Evolutionary conservation across 805 yeast species (phyloP), one percentile per base, ranked within the genome.

Genomic region (Hanseniaspora guilliermondii): DNA sequence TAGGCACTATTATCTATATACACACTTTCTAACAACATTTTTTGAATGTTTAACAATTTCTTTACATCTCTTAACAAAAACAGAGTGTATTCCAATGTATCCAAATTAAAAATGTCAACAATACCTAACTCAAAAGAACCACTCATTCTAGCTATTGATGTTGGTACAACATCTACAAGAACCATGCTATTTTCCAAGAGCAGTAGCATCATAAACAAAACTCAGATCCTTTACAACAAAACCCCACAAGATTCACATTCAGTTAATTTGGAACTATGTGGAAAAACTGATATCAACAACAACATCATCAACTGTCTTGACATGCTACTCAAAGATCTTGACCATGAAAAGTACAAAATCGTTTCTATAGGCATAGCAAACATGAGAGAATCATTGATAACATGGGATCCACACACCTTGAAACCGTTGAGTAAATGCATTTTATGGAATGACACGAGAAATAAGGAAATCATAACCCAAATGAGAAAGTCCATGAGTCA

Each of bases 381-480:
- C 70, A 94, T 91, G 93, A 79, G 97, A 65, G 97, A 89, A 70
- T 89, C 97, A 42, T 83, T 95, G 30, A 76, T 84, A 53, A 81
- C 89, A 48, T 89, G 96, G 96, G 83, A 87, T 56, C 76, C 80
- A 60, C 73, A 73, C 53, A 87, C 96, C 2, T 96, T 96, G 40
- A 71, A 73, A 59, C 94, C 96, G 4, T 76, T 87, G 54, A 77
- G 82, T 64, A 83, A 85, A 65, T 71, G 96, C 63, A 87, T 89
- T 66, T 95, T 89, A 37, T 89, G 97, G 97, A 86, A 91, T 58
- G 97, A 89, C 70, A 85, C 95, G 40, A 78, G 97, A 64, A 91
- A 95, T 40, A 70, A 85, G 9, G 79, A 74, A 19, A 76, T 85
- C 48, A 88, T 87, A 53, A 77, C 77, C 58, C 77, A 80, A 59